Evolutionary conservation across 352 stramenopile genomes (phyloP).

Genomic region (Thalassiosira livingstoniorum): DNA sequence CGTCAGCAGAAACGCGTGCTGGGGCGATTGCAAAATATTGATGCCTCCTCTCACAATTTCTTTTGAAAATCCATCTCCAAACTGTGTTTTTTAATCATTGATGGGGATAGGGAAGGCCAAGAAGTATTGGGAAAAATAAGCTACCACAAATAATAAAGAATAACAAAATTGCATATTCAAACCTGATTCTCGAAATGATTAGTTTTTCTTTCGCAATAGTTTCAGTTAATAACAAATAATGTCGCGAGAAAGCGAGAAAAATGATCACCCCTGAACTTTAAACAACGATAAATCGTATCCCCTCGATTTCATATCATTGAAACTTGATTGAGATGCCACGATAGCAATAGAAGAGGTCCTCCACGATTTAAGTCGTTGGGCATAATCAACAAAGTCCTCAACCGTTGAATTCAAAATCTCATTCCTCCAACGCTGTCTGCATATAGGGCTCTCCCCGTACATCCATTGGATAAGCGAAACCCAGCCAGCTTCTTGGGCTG

Average conservation of each 20-base stretch:
- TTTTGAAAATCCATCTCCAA: too few species aligned
- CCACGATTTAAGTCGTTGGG: constrained; percentile 59
- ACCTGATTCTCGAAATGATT: too few species aligned
- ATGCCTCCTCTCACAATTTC: too few species aligned
- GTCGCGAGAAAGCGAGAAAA: constrained; percentile 3
- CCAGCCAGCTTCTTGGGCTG: constrained; percentile 72
- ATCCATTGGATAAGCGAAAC: constrained; percentile 75
- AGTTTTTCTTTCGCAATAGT: too few species aligned
- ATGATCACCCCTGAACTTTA: constrained; percentile 22
- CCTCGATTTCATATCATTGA: constrained; percentile 41
- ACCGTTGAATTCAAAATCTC: constrained; percentile 62
- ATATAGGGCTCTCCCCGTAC: constrained; percentile 55
- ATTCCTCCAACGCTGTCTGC: constrained; percentile 70
- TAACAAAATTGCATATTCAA: too few species aligned
- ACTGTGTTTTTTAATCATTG: too few species aligned
- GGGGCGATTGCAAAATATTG: too few species aligned
- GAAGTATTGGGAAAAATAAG: too few species aligned
- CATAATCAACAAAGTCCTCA: constrained; percentile 65
- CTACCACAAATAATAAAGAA: too few species aligned
- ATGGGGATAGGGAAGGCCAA: too few species aligned
- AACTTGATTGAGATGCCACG: constrained; percentile 51
- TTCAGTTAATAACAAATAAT: neutral
- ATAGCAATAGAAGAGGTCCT: constrained; percentile 54
- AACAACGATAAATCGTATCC: constrained; percentile 34
- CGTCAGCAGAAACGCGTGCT: too few species aligned